phyloP scores from a whole-genome alignment of 805 yeast species.

The Hermanozyma aechmeae region DNA sequence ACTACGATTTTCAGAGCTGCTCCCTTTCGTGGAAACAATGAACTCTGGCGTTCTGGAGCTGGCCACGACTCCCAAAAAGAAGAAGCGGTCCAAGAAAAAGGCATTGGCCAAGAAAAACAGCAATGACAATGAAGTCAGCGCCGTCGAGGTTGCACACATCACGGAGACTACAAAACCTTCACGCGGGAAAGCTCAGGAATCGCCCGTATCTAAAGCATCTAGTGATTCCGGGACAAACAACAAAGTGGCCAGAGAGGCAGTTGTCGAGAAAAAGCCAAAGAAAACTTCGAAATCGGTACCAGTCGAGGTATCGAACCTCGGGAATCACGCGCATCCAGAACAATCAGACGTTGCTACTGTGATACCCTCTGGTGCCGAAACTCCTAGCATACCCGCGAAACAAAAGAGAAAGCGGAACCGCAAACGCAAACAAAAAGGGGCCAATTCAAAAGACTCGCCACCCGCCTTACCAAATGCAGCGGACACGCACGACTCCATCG shows the following conservation, averaged over 20 bases:
- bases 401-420: too few relatives aligned
- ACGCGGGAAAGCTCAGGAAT: too few relatives aligned
- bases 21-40: neutral
- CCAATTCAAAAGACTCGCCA: neutral
- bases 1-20: neutral
- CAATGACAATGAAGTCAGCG: too few relatives aligned
- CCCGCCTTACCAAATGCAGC: neutral
- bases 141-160: too few relatives aligned
- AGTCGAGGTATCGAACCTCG: neutral
- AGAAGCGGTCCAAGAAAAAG: neutral
- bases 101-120: constrained; percentile 2
- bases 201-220: too few relatives aligned
- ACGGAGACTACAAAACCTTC: too few relatives aligned
- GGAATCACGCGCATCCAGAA: constrained; percentile 16
- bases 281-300: neutral
- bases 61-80: too few relatives aligned
- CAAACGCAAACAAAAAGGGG: constrained; percentile 1
- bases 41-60: neutral
- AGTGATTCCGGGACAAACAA: too few relatives aligned
- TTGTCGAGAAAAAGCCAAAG: constrained; percentile 1
- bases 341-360: constrained; percentile 8
- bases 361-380: neutral
- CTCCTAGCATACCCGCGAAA: neutral
- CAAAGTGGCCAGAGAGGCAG: too few relatives aligned
- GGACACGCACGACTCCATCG: neutral